Evolutionary conservation across 1,284 basidiomycete species (phyloP), one percentile per base, ranked within the genome.

Genomic region (Anthracocystis panici-leucophaei): DNA sequence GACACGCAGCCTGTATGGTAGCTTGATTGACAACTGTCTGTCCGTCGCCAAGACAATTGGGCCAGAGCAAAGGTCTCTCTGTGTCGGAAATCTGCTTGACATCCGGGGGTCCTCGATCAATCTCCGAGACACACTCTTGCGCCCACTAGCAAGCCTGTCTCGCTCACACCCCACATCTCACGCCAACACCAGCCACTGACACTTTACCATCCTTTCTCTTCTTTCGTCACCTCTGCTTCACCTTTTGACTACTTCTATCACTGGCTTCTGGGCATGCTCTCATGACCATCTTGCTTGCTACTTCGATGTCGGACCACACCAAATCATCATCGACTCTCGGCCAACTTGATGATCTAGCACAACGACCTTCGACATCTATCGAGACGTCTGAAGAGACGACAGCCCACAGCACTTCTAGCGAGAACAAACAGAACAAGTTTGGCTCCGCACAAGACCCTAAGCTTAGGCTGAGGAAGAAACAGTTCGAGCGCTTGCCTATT

Each of bases 401-500:
- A 16, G 51, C 51, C 18, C 14, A 12, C 38, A 54, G 27, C 29
- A 54, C 51, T 4, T 10, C 49, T 14, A 27, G n/a, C 18, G 42
- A 57, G 20, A 21, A 16, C 35, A 1, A n/a, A 12, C 21, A 33
- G 29, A 21, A 11, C 20, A 31, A 33, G 46, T 3, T 18, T 10
- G 20, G 29, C 25, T 44, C 27, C 3, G 5, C 33, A 2, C 54
- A 33, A 20, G 23, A 21, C 10, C 18, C 54, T 42, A 38, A 38
- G 3, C 52, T 4, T n/a, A 12, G 12, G n/a, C 11, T 54, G 1
- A 18, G 40, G 4, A 65, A 46, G 38, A 48, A 35, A 27, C 41
- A 41, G 12, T 60, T 60, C 18, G 53, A 59, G 31, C 46, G 64
- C 5, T 18, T 60, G 11, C 57, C 64, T 11, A 60, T 60, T 14